Evolutionary conservation across 1,284 basidiomycete species (phyloP), one percentile per base, ranked within the genome.

Genomic region (Lentinula novae-zelandiae): DNA sequence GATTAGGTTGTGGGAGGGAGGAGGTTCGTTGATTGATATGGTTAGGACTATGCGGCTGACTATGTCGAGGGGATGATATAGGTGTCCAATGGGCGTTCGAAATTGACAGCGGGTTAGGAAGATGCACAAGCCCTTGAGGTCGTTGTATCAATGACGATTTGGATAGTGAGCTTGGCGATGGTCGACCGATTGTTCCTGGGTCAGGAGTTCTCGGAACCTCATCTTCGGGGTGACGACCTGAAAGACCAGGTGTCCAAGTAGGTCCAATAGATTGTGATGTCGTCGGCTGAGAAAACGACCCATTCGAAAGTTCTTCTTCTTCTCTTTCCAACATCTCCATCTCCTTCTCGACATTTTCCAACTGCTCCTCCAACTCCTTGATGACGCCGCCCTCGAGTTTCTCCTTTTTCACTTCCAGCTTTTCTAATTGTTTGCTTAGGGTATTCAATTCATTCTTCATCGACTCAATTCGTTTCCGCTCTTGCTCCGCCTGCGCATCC

Each of bases 401-500:
- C 48, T 86, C 84, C 66, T 74, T 77, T 72, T 83, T 85, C 50
- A 70, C 73, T 27, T 69, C 76, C 50, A 87, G 67, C 64, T 78
- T 80, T 51, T 88, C 86, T 55, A 85, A 68, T 66, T 80, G 81
- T 63, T 79, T 77, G 2, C 71, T 74, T 56, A 84, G 66, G 1
- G 72, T 71, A 4, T 74, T 69, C 36, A 84, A 73, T 64, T 85
- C 83, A 44, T 67, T 70, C 60, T 74, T 79, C 73, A 84, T 73
- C 3, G 75, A 75, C 57, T 89, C 88, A 44, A 87, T 71, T 64
- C 79, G 80, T 69, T 87, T 87, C 62, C 78, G 78, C 64, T 81
- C 81, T 63, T 76, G 79, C 64, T 82, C 82, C 55, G 84, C 75
- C 67, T 78, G 81, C 58, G 79, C 82, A 55, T 87, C 78, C 34